Evolutionary conservation across 225 moss, liverwort and hornwort species (phyloP), one percentile per base, ranked within the genome.

Genomic region (Bryum argenteum): DNA sequence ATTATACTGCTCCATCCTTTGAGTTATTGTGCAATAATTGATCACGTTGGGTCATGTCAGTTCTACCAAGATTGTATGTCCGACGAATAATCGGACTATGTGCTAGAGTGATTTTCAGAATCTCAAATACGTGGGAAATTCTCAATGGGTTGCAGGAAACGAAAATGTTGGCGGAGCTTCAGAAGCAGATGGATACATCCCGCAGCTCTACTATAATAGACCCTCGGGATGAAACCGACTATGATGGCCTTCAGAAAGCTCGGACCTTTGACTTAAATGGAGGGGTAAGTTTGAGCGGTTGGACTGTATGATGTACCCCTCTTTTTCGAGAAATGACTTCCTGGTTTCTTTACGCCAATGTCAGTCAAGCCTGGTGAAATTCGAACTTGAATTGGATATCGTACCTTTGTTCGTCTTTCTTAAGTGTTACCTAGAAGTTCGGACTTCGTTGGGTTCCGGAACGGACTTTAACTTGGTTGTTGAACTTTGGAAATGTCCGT

Each of bases 191-290:
- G 70, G 97, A 98, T 77, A 58, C 81, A 79, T 89, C 89, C 42
- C 85, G 83, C 57, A 88, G 88, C 81, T 76, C 70, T 47, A 80
- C 81, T 61, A 70, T 84, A 70, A 70, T 89, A 48, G 85, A 94
- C 73, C 85, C 97, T 63, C 94, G 97, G 97, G 97, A 98, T 85
- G 97, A 98, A 82, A 81, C 92, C 66, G 94, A 89, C 58, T 98
- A 92, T 75, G 88, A 92, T 78, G 94, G 94, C 66, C 74, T 94
- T 72, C 80, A 92, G 53, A 98, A 94, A 82, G 72, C 94, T 80
- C 89, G 78, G 39, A 88, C 91, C 24, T 85, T 83, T 71, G 87
- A 89, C 69, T 79, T 98, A 64, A 89, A 94, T 84, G 77, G 91
- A 65, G 88, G 84, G 77, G 97, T 97, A 62, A 65, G 87, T 81